phyloP scores from a whole-genome alignment of 768 basidiomycete species.

The Albatrellus ellisii region DNA sequence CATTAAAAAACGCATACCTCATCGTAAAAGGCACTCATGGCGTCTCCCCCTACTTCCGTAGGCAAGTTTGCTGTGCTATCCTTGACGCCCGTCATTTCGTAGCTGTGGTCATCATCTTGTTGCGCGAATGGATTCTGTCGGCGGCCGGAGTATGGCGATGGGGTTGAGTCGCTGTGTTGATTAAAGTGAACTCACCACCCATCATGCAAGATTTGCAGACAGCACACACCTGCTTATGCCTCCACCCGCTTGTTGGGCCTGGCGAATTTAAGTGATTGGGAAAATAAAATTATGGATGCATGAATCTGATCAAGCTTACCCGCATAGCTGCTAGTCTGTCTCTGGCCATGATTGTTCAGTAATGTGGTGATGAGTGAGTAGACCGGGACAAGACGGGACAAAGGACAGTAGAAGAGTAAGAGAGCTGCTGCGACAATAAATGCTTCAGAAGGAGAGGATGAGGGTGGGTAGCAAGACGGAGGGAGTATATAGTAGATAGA shows the following conservation, averaged over 20 bases:
- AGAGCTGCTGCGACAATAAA: too few species aligned
- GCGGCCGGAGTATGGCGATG: conserved; percentile 17
- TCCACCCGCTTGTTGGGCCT: conserved; percentile 63
- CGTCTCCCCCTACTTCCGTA: conserved; percentile 26
- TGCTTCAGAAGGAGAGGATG: too few species aligned
- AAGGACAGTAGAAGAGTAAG: too few species aligned
- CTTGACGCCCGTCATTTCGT: conserved; percentile 63
- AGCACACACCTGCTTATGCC: conserved; percentile 35
- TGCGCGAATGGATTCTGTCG: conserved; percentile 53
- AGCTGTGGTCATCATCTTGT: conserved; percentile 42
- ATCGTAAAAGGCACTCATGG: conserved; percentile 58
- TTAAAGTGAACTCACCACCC: too few species aligned
- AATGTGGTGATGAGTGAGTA: conserved; percentile 8
- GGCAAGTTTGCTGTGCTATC: conserved; percentile 32
- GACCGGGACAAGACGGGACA: too few species aligned
- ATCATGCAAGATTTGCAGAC: too few species aligned
- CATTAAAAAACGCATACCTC: conserved; percentile 38
- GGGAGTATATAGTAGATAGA: too few species aligned
- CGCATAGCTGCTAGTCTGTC: conserved; percentile 85
- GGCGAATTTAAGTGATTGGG: conserved; percentile 1
- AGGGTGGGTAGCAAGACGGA: too few species aligned
- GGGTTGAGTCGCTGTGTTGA: conserved; percentile 7
- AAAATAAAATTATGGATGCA: conserved; percentile 6
- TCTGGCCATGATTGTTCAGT: conserved; percentile 50
- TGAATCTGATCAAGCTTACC: conserved; percentile 28